Evolutionary conservation across 2,329 filamentous ascomycete species (phyloP), one percentile per base, ranked within the genome.

Genomic region (Fusarium incarnatum): DNA sequence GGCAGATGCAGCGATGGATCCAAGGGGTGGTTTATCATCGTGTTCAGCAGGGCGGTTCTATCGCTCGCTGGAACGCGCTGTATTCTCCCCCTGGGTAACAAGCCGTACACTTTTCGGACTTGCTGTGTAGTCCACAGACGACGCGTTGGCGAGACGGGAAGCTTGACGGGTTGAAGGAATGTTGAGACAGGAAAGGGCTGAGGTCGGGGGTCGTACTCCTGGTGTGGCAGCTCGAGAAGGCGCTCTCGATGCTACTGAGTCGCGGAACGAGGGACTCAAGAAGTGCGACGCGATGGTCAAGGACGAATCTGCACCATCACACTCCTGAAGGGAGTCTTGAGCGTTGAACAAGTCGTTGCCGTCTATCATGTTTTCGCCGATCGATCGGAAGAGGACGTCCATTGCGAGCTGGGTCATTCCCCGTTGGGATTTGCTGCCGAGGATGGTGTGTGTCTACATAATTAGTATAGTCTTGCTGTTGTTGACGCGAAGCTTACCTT

Each of bases 331-430:
- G 3, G 94, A 94, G 1, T 91, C 86, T 70, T 96, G 89, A 8
- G 92, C 85, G 2, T 87, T 82, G 3, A 89, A 85, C 16, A 87
- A 86, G 6, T 84, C 81, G 25, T 82, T 82, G 25, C 86, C 82
- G 54, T 92, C 89, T 70, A 92, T 88, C 57, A 97, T 88, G 63
- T 90, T 92, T 20, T 87, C 83, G 61, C 89, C 89, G 53, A 97
- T 89, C 46, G 92, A 95, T 68, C 91, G 90, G 82, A 97, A 99
- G 52, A 98, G 86, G 42, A 97, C 88, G 76, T 98, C 95, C 57
- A 99, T 90, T 0, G 94, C 88, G 76, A 99, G 91, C 79, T 99
- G 96, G 0, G 94, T 97, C 56, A 99, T 83, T 67, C 96, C 96
- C 70, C 95, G 91, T 80, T 98, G 93, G 23, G 87, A 89, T 72